Percentiles rank a stretch among this genome's conserved stretches.
phyloP scores from a whole-genome alignment of 129 eudicot genomes.

The Ambrosia artemisiifolia region DNA sequence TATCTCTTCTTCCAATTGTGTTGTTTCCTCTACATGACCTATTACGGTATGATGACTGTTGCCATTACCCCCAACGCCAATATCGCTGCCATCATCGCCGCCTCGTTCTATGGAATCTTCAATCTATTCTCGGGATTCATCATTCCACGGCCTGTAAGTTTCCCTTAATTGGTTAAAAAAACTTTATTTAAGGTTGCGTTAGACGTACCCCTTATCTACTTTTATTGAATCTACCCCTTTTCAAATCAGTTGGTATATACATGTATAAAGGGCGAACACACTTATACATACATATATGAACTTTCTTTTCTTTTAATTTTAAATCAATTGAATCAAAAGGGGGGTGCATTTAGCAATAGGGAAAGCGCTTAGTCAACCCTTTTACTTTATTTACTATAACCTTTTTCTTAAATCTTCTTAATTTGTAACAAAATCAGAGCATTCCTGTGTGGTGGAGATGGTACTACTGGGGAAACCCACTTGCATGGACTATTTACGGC shows the following conservation, averaged over 20 bases:
- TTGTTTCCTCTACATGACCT: conserved; percentile 75
- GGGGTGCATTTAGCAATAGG: too few species aligned
- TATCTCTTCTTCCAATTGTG: conserved; percentile 57
- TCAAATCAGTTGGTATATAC: too few species aligned
- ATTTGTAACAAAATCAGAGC: conserved; percentile 31
- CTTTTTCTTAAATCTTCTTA: background rate
- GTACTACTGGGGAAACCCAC: conserved; percentile 59
- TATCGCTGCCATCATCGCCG: conserved; percentile 65
- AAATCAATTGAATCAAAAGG: too few species aligned
- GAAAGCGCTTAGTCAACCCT: too few species aligned
- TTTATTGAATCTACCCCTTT: too few species aligned
- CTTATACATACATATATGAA: too few species aligned
- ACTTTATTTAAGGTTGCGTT: background rate
- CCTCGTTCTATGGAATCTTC: conserved; percentile 71
- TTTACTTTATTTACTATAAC: too few species aligned
- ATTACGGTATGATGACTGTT: conserved; percentile 87
- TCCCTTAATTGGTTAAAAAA: background rate
- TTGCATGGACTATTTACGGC: conserved; percentile 73
- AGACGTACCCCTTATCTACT: too few species aligned
- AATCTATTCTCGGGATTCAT: conserved; percentile 83
- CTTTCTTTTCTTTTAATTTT: too few species aligned
- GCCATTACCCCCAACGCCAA: conserved; percentile 76
- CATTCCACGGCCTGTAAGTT: conserved; percentile 72
- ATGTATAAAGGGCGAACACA: too few species aligned
- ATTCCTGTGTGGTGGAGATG: conserved; percentile 92